Percentiles rank a stretch among this genome's conserved stretches.
phyloP scores from a whole-genome alignment of 352 stramenopile species.

The Globisporangium ultimum region DNA sequence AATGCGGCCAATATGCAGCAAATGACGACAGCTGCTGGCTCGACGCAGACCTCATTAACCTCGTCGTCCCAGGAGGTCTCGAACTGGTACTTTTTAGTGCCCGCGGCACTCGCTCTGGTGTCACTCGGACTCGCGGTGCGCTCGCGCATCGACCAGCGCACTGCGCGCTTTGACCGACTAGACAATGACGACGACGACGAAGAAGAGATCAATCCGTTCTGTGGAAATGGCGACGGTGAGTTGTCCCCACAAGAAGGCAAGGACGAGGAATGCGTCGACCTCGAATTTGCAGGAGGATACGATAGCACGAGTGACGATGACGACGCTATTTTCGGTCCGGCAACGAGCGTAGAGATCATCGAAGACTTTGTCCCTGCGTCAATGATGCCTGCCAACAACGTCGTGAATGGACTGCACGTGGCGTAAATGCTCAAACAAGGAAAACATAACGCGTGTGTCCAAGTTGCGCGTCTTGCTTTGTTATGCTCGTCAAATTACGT shows the following conservation, averaged over 20 bases:
- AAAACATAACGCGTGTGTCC: not conserved
- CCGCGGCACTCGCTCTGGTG: slow-evolving; percentile 34
- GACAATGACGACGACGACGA: slow-evolving; percentile 25
- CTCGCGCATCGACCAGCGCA: slow-evolving; percentile 5
- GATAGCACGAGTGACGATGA: slow-evolving; percentile 19
- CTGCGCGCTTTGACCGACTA: slow-evolving; percentile 32
- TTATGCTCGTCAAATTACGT: too few species aligned
- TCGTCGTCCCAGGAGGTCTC: slow-evolving; percentile 20
- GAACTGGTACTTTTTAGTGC: slow-evolving; percentile 44
- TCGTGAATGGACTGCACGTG: slow-evolving; percentile 10
- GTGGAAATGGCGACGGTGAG: slow-evolving; percentile 12
- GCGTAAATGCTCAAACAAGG: not conserved
- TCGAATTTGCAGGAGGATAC: slow-evolving; percentile 35
- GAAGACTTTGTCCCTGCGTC: not conserved
- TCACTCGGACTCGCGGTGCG: slow-evolving; percentile 38
- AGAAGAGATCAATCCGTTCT: slow-evolving; percentile 85
- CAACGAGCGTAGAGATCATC: slow-evolving; percentile 3
- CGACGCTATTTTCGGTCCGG: slow-evolving; percentile 5
- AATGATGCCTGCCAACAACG: not conserved
- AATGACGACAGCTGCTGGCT: not conserved
- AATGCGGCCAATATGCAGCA: slow-evolving; percentile 7
- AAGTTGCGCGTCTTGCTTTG: not conserved
- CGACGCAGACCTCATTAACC: not conserved
- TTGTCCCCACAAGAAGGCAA: slow-evolving; percentile 21
- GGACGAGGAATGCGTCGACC: slow-evolving; percentile 10